Conservation (phyloP, 2,329 filamentous ascomycete species). For the Raffaelea arxii region DNA sequence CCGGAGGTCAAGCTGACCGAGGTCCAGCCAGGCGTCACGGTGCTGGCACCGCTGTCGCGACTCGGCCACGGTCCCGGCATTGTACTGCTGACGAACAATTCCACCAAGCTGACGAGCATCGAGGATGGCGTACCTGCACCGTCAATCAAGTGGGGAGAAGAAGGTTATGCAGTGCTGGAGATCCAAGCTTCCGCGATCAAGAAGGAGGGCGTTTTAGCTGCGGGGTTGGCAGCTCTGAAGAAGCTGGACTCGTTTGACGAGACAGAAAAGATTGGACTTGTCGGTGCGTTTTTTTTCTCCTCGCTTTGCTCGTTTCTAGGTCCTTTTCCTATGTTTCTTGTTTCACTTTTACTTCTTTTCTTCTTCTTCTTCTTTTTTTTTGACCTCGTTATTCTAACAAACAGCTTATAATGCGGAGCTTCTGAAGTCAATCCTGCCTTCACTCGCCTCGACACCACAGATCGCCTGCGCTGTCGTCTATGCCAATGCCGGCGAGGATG, state of each 20-base stretch:
- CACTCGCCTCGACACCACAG: not conserved
- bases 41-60: slow-evolving; percentile 5
- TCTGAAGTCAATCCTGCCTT: slow-evolving; percentile 13
- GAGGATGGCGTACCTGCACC: slow-evolving; percentile 21
- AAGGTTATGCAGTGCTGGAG: slow-evolving; percentile 55
- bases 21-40: not conserved
- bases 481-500: slow-evolving; percentile 2
- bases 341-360: not conserved
- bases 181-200: slow-evolving; percentile 43
- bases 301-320: not conserved
- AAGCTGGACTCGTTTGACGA: not conserved
- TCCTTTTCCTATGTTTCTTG: not conserved
- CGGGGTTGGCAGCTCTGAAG: slow-evolving; percentile 48
- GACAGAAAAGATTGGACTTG: slow-evolving; percentile 23
- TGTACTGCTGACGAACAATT: slow-evolving; percentile 1
- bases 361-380: not conserved
- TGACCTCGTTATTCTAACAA: not conserved
- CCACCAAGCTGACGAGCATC: slow-evolving; percentile 3
- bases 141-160: slow-evolving; percentile 60
- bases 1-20: not conserved
- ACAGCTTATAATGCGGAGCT: slow-evolving; percentile 12
- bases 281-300: slow-evolving; percentile 27
- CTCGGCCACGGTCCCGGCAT: slow-evolving; percentile 5
- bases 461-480: slow-evolving; percentile 13
- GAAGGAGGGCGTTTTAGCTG: slow-evolving; percentile 45